Base-by-base conservation (phyloP, 768 basidiomycete genomes). In the Hygrophoropsis aurantiaca region DNA sequence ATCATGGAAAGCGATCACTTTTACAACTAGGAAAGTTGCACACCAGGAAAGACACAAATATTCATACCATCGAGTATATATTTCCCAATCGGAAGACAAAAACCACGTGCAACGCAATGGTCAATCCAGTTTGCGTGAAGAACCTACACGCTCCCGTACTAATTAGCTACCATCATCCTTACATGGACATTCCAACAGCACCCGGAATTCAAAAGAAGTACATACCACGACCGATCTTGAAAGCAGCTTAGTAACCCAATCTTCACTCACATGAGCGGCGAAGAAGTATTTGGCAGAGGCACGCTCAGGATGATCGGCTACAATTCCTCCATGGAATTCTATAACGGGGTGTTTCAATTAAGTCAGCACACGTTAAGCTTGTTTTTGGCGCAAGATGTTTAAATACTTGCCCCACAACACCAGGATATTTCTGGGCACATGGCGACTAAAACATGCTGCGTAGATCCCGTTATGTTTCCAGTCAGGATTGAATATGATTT, bases 21-120 rank as follows among this genome's bases (percentile, higher is more conserved):
- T n/a, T n/a, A n/a, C n/a, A n/a, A n/a, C n/a, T n/a, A n/a, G n/a
- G 7, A 30, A 30, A 30, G 27, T 30, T 30, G 27, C 27, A 30
- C 7, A 38, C 7, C 7, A 38, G 36, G 7, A 16, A 38, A 38
- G 7, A 38, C 8, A 38, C n/a, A 38, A 7, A 30, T 30, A 13
- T 13, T 30, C 61, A 23, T 56, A 65, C 66, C 66, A 16, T 65
- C 64, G 20, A 65, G 61, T 25, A 65, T 48, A 36, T 65, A 65
- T 27, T 52, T 39, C 44, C 57, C 13, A n/a, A 68, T 51, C 13
- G 64, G 56, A 27, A 61, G 59, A 16, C 27, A 48, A 36, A 65
- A 68, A 0, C 43, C 50, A 26, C 54, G 43, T 7, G 61, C 52
- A 46, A 61, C 41, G 44, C 66, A 65, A 41, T 66, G 61, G 23